Evolutionary conservation across 73 alveolate genomes (phyloP).

Genomic region (Tetrahymena elliotti): DNA sequence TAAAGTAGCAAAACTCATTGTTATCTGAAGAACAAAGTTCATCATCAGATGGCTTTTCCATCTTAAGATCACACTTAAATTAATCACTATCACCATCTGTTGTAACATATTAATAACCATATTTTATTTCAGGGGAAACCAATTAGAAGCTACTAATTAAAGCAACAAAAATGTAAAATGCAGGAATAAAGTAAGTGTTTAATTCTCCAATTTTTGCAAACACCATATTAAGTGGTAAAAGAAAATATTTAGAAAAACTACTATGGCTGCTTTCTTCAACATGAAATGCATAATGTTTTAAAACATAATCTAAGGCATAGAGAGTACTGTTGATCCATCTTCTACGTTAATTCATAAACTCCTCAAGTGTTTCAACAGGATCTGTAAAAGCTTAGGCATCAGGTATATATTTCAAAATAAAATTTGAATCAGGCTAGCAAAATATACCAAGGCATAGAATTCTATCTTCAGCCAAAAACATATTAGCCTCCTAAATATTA

Average conservation of each 20-base stretch:
- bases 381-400: conserved; percentile 54
- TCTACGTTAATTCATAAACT: conserved; percentile 47
- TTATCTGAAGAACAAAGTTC: background rate
- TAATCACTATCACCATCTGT: background rate
- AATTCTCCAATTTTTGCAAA: background rate
- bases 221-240: background rate
- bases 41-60: background rate
- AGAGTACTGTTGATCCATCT: conserved; percentile 61
- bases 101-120: background rate
- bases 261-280: conserved; percentile 8
- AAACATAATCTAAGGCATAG: conserved; percentile 43
- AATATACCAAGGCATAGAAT: conserved; percentile 35
- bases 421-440: conserved; percentile 9
- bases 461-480: conserved; percentile 67
- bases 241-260: background rate
- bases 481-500: conserved; percentile 36
- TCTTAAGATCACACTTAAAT: background rate
- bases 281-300: conserved; percentile 4
- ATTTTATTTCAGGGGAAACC: background rate
- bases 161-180: background rate
- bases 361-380: conserved; percentile 39
- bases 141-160: background rate
- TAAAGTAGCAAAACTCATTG: background rate
- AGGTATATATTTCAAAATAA: conserved; percentile 38
- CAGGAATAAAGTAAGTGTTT: background rate